Percentiles rank a stretch among this genome's conserved stretches.
Conservation (phyloP, 2,329 filamentous ascomycete genomes). For the Phoma herbarum region DNA sequence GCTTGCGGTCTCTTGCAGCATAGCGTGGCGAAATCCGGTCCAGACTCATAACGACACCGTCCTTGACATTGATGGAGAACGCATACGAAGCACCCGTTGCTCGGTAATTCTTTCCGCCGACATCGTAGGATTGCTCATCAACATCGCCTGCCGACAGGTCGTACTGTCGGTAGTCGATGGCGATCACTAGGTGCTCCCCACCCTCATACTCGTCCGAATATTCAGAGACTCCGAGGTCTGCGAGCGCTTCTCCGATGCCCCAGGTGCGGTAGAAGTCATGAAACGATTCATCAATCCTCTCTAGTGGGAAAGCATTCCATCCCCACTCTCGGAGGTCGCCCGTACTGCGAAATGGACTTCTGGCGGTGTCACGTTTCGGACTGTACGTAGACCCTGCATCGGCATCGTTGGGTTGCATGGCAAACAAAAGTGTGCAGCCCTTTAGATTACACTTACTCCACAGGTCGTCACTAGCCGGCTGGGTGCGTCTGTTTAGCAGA, state of each 20-base stretch:
- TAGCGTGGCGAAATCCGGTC: slow-evolving; percentile 24
- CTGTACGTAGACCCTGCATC: slow-evolving; percentile 20
- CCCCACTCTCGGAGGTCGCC: slow-evolving; percentile 21
- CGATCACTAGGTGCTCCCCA: slow-evolving; percentile 24
- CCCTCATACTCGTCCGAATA: slow-evolving; percentile 23
- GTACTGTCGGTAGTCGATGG: slow-evolving; percentile 21
- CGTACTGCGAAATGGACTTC: slow-evolving; percentile 13
- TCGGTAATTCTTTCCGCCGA: slow-evolving; percentile 19
- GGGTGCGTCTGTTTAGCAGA: slow-evolving; percentile 12
- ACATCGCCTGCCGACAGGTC: neutral
- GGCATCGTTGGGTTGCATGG: slow-evolving; percentile 22
- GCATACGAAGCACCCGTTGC: slow-evolving; percentile 27
- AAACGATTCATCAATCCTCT: slow-evolving; percentile 5
- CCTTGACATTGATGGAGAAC: slow-evolving; percentile 24
- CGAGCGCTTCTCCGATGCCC: slow-evolving; percentile 27
- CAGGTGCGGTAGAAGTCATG: slow-evolving; percentile 26
- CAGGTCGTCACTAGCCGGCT: slow-evolving; percentile 19
- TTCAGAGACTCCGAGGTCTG: slow-evolving; percentile 23
- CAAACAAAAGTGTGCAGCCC: slow-evolving; percentile 25
- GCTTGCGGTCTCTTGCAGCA: slow-evolving; percentile 22
- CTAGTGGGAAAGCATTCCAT: slow-evolving; percentile 20
- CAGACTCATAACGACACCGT: slow-evolving; percentile 31
- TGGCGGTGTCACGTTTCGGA: slow-evolving; percentile 18
- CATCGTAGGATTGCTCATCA: slow-evolving; percentile 23
- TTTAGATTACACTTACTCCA: slow-evolving; percentile 23